These are phyloP conservation scores for Schizosaccharomyces versatilis DNA, from an alignment of 1,139 yeast species.

Conservation along the genomic window DNA sequence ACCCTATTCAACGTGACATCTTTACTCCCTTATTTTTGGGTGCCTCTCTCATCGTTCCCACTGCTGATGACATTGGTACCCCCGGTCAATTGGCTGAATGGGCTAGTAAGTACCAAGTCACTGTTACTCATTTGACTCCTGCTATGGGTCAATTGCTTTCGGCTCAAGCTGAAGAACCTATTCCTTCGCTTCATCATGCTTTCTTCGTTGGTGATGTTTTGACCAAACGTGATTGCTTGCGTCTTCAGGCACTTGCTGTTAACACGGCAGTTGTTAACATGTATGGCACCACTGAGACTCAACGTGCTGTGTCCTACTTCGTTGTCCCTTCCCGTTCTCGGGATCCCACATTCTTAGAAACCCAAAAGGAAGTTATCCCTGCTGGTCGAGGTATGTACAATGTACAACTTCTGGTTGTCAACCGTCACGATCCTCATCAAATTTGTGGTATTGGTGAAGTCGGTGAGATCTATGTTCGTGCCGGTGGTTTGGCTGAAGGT, in stretches of 20 bases:
- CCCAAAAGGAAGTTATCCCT: conserved; percentile 88
- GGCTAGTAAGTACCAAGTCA: conserved; percentile 81
- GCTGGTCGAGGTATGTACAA: conserved; percentile 95
- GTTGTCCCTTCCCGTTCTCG: conserved; percentile 54
- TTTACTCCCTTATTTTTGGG: conserved; percentile 93
- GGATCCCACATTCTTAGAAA: conserved; percentile 54
- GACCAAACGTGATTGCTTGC: conserved; percentile 85
- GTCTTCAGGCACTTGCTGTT: conserved; percentile 76
- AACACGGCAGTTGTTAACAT: conserved; percentile 82
- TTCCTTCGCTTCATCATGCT: conserved; percentile 78
- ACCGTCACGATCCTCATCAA: conserved; percentile 66
- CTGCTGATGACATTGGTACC: conserved; percentile 92
- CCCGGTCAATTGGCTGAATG: conserved; percentile 94
- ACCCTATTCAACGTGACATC: conserved; percentile 97
- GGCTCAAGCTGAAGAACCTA: conserved; percentile 83
- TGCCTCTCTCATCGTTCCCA: conserved; percentile 78
- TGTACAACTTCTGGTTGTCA: conserved; percentile 82
- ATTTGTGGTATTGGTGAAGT: conserved; percentile 96
- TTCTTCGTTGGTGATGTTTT: conserved; percentile 95
- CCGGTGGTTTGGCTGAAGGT: conserved; percentile 94
- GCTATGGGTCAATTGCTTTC: conserved; percentile 96
- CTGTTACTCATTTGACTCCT: conserved; percentile 93
- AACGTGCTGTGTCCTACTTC: conserved; percentile 85
- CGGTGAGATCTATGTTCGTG: conserved; percentile 94
- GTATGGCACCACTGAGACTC: conserved; percentile 99